These are phyloP conservation scores for Podila epigama DNA, from an alignment of 192 early-diverging fungal genomes.

Conservation along the genomic window DNA sequence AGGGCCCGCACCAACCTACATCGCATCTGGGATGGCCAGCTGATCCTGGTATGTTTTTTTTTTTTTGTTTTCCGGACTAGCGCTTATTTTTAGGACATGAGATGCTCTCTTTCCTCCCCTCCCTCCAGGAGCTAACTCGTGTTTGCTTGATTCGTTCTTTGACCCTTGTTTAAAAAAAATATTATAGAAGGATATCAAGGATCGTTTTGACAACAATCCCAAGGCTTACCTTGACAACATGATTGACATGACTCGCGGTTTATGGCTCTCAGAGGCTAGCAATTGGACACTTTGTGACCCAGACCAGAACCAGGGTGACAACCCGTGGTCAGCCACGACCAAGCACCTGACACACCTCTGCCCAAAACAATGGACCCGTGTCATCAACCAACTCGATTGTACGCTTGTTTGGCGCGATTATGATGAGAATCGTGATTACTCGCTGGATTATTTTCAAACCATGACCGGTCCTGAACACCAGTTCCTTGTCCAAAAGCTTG, in stretches of 20 bases:
- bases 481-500: slow-evolving; percentile 46
- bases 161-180: neutral
- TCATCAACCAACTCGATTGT: slow-evolving; percentile 46
- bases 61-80: neutral
- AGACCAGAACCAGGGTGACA: slow-evolving; percentile 14
- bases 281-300: slow-evolving; percentile 42
- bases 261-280: slow-evolving; percentile 31
- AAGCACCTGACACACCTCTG: slow-evolving; percentile 23
- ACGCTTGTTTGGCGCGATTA: slow-evolving; percentile 47
- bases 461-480: slow-evolving; percentile 18
- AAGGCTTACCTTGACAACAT: slow-evolving; percentile 46
- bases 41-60: slow-evolving; percentile 33
- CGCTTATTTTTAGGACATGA: neutral
- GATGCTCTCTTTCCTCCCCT: neutral
- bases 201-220: slow-evolving; percentile 39
- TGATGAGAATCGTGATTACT: slow-evolving; percentile 25
- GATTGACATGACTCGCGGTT: slow-evolving; percentile 22
- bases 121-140: neutral
- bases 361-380: slow-evolving; percentile 43
- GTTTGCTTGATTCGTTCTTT: neutral
- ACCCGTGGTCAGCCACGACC: slow-evolving; percentile 28
- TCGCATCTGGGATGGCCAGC: slow-evolving; percentile 46
- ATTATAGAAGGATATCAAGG: slow-evolving; percentile 49
- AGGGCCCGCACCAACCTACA: slow-evolving; percentile 46
- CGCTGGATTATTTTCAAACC: slow-evolving; percentile 43